Evolutionary conservation across 1,284 basidiomycete species (phyloP).

Genomic region (Moesziomyces parantarcticus): DNA sequence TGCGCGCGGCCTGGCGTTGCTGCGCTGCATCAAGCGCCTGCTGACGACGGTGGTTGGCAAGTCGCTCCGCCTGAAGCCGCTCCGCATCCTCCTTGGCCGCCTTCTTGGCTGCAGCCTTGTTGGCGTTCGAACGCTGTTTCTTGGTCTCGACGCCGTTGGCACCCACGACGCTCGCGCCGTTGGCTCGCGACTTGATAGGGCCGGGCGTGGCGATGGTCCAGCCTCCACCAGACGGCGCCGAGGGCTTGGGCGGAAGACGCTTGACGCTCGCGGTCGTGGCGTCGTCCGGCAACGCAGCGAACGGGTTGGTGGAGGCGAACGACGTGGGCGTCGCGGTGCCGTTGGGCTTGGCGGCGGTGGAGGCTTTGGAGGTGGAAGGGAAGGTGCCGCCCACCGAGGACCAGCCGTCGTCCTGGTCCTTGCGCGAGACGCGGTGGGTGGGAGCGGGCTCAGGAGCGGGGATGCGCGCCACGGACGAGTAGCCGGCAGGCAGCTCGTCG

Average conservation of each 20-base stretch:
- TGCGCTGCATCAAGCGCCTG: slow-evolving; percentile 39
- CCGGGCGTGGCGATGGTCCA: slow-evolving; percentile 20
- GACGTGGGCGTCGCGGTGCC: slow-evolving; percentile 10
- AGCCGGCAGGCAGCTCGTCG: slow-evolving; percentile 26
- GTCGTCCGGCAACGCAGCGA: slow-evolving; percentile 48
- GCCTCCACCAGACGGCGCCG: slow-evolving; percentile 3
- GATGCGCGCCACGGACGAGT: slow-evolving; percentile 38
- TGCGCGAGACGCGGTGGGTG: slow-evolving; percentile 19
- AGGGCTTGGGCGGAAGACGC: slow-evolving; percentile 13
- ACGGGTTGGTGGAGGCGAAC: slow-evolving; percentile 47
- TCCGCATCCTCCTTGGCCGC: slow-evolving; percentile 55
- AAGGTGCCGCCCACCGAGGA: slow-evolving; percentile 31
- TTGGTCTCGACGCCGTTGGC: slow-evolving; percentile 40
- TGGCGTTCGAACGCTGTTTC: slow-evolving; percentile 60
- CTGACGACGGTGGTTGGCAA: slow-evolving; percentile 50
- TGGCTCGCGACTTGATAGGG: slow-evolving; percentile 3
- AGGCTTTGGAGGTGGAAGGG: slow-evolving; percentile 6
- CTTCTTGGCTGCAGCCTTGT: slow-evolving; percentile 53
- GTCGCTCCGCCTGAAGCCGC: slow-evolving; percentile 43
- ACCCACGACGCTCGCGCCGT: not conserved
- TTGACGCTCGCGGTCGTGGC: slow-evolving; percentile 26
- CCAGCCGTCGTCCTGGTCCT: slow-evolving; percentile 45
- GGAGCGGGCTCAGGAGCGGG: slow-evolving; percentile 15
- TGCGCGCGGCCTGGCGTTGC: slow-evolving; percentile 18
- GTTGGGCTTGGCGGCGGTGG: slow-evolving; percentile 9